Percentiles rank a stretch among this genome's conserved stretches.
These are phyloP conservation scores for Sisymbrium altissimum DNA, from an alignment of 345 rosid genomes.

Conservation along the genomic window DNA sequence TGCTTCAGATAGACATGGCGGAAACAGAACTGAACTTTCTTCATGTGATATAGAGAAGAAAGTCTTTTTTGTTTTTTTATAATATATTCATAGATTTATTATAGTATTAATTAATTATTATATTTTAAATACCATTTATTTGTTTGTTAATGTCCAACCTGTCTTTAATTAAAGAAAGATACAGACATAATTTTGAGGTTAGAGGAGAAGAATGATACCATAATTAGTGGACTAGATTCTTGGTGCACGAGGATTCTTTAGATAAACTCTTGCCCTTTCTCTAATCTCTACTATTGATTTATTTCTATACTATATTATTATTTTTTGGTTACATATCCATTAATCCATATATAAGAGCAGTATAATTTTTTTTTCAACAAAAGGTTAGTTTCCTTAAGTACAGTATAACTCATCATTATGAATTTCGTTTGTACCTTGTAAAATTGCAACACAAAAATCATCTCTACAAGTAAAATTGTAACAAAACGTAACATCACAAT, in stretches of 20 bases:
- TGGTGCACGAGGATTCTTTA: constrained; percentile 3
- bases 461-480: neutral
- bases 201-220: constrained; percentile 29
- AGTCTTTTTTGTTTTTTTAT: no score
- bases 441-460: neutral
- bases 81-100: neutral
- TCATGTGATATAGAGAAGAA: neutral
- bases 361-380: no score
- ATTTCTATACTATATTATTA: no score
- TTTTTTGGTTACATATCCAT: no score
- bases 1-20: constrained; percentile 24
- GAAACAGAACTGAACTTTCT: constrained; percentile 26
- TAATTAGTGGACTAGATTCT: constrained; percentile 32
- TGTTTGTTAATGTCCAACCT: constrained; percentile 22
- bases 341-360: no score
- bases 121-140: neutral
- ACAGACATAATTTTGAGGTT: constrained; percentile 28
- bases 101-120: neutral
- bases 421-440: neutral
- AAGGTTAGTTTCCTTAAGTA: no score
- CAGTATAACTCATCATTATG: neutral
- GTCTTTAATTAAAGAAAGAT: constrained; percentile 16
- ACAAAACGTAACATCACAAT: neutral
- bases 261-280: neutral
- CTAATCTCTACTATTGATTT: neutral